Percentiles rank a stretch among this genome's conserved stretches.
Evolutionary conservation across 192 early-diverging fungal genomes (phyloP).

Genomic region (Mortierella claussenii): DNA sequence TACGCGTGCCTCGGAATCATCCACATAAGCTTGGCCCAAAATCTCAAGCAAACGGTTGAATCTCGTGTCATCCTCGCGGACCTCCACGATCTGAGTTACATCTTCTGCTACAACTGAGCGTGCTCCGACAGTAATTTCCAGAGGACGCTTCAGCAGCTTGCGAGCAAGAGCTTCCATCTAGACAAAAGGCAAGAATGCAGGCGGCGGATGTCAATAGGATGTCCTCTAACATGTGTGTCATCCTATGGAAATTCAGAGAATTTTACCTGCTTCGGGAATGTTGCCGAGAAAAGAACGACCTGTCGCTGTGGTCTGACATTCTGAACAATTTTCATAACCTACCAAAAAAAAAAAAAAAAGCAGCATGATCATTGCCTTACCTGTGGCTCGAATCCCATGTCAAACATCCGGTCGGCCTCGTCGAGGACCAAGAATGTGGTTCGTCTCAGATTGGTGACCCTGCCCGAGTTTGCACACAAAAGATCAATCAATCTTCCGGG

Average conservation of each 20-base stretch:
- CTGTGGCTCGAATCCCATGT: conserved; percentile 98
- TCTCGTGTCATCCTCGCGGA: conserved; percentile 84
- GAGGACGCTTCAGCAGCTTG: conserved; percentile 88
- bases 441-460: conserved; percentile 86
- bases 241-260: no score
- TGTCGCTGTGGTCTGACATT: conserved; percentile 90
- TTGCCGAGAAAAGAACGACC: conserved; percentile 93
- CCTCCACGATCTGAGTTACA: conserved; percentile 91
- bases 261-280: conserved; percentile 89
- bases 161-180: conserved; percentile 94
- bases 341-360: conserved; percentile 1
- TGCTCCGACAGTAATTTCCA: conserved; percentile 96
- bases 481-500: conserved; percentile 93
- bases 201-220: conserved; percentile 2
- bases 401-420: conserved; percentile 98
- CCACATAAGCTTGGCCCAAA: conserved; percentile 81
- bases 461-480: conserved; percentile 85
- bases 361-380: conserved; percentile 60
- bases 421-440: conserved; percentile 97
- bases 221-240: not conserved
- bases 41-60: conserved; percentile 90
- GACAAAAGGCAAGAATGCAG: not conserved
- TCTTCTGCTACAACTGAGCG: conserved; percentile 89
- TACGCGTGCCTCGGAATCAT: conserved; percentile 75
- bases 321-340: conserved; percentile 95